Percentiles rank a stretch among this genome's conserved stretches.
Conservation (phyloP, 768 basidiomycete species). For the Trametes cubensis region DNA sequence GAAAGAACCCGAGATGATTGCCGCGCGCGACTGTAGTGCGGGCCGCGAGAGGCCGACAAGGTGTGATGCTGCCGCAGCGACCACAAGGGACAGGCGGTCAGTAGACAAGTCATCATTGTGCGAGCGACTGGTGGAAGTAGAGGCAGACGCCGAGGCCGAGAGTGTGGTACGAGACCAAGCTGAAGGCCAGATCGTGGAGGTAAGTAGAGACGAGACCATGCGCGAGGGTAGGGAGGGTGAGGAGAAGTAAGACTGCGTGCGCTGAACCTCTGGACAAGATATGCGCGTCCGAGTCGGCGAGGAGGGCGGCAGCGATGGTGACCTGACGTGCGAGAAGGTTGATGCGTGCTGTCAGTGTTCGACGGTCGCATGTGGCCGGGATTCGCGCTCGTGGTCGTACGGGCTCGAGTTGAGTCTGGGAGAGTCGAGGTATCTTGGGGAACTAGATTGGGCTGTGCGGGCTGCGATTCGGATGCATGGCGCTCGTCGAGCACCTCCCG, state of each 20-base stretch:
- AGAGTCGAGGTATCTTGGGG: slow-evolving; percentile 35
- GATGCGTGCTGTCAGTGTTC: slow-evolving; percentile 12
- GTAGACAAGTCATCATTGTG: slow-evolving; percentile 5
- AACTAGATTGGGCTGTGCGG: background rate
- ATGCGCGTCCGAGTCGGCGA: slow-evolving; percentile 38
- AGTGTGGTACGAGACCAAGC: slow-evolving; percentile 8
- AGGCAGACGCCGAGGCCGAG: background rate
- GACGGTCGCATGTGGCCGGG: slow-evolving; percentile 18
- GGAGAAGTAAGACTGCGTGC: slow-evolving; percentile 44
- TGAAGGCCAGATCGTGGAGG: slow-evolving; percentile 23
- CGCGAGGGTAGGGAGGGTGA: slow-evolving; percentile 51
- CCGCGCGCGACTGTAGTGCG: slow-evolving; percentile 19
- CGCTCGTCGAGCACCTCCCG: slow-evolving; percentile 64
- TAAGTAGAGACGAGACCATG: slow-evolving; percentile 53
- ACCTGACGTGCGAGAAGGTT: slow-evolving; percentile 33
- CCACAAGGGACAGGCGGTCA: background rate
- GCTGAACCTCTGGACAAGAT: slow-evolving; percentile 39
- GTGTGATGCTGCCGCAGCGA: slow-evolving; percentile 10
- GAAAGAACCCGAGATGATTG: slow-evolving; percentile 8
- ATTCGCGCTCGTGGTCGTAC: slow-evolving; percentile 6
- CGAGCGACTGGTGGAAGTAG: slow-evolving; percentile 4
- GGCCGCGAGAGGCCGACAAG: slow-evolving; percentile 16
- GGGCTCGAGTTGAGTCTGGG: slow-evolving; percentile 17
- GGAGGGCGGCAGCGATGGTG: slow-evolving; percentile 35
- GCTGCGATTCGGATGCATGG: background rate